These are phyloP conservation scores for Geum urbanum DNA, from an alignment of 306 rosid species.

Conservation along the genomic window DNA sequence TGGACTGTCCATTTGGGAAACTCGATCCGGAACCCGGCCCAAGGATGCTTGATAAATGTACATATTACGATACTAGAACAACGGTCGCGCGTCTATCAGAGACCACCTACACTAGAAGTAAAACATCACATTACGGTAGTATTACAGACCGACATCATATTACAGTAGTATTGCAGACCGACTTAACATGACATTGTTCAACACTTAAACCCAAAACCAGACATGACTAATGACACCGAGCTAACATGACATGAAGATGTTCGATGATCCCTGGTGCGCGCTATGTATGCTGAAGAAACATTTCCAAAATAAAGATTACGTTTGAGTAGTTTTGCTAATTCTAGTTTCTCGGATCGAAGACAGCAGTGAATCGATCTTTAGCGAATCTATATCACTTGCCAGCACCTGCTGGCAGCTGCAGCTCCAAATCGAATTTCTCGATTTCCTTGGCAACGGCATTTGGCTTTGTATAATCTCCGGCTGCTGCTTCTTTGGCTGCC, in stretches of 20 bases:
- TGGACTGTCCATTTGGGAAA: too few species aligned
- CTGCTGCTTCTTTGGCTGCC: not conserved
- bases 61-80: too few species aligned
- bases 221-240: not conserved
- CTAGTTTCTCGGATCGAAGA: not conserved
- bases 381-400: not conserved
- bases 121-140: too few species aligned
- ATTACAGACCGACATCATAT: not conserved
- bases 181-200: too few species aligned
- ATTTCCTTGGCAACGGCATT: not conserved
- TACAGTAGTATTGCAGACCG: not conserved
- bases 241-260: not conserved
- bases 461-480: not conserved
- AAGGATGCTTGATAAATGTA: too few species aligned
- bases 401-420: constrained; percentile 7
- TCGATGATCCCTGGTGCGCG: too few species aligned
- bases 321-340: too few species aligned
- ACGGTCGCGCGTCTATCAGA: too few species aligned
- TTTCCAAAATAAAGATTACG: not conserved
- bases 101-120: too few species aligned
- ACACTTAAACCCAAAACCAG: too few species aligned
- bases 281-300: not conserved
- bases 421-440: constrained; percentile 17
- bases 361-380: not conserved
- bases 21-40: too few species aligned